These are phyloP conservation scores for Cryptosporidium meleagridis DNA, from an alignment of 169 alveolate species.

Conservation along the genomic window DNA sequence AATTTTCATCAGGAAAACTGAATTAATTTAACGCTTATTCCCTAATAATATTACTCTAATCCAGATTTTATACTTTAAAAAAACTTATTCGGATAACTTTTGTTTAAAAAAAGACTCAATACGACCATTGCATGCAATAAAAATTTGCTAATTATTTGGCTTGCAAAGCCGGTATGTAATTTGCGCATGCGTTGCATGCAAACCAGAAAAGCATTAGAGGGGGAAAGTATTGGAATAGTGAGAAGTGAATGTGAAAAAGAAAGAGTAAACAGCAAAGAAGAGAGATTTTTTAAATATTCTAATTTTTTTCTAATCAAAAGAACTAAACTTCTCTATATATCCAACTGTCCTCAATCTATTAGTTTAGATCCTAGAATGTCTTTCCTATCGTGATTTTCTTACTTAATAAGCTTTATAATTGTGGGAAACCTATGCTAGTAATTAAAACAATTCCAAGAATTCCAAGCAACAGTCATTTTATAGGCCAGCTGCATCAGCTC, in stretches of 20 bases:
- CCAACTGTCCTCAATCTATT: background rate
- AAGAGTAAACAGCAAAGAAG: no score
- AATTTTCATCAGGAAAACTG: background rate
- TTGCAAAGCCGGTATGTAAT: background rate
- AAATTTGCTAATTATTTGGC: background rate
- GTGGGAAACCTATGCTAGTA: background rate
- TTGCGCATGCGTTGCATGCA: background rate
- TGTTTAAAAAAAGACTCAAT: background rate
- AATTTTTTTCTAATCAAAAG: background rate
- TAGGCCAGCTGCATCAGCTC: background rate
- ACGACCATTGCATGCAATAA: background rate
- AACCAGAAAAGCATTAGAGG: background rate
- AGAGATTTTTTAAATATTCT: background rate
- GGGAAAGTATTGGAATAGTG: background rate
- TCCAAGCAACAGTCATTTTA: background rate
- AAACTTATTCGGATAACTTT: background rate
- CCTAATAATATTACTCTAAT: background rate
- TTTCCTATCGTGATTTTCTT: background rate
- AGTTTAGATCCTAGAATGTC: background rate
- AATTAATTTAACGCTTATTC: no score
- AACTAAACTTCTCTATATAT: background rate
- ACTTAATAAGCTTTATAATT: background rate
- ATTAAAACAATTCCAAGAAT: background rate
- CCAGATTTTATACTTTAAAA: background rate
- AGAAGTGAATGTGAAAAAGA: background rate